Conservation (phyloP, 495 filamentous ascomycete genomes). For the Tuber indicum region DNA sequence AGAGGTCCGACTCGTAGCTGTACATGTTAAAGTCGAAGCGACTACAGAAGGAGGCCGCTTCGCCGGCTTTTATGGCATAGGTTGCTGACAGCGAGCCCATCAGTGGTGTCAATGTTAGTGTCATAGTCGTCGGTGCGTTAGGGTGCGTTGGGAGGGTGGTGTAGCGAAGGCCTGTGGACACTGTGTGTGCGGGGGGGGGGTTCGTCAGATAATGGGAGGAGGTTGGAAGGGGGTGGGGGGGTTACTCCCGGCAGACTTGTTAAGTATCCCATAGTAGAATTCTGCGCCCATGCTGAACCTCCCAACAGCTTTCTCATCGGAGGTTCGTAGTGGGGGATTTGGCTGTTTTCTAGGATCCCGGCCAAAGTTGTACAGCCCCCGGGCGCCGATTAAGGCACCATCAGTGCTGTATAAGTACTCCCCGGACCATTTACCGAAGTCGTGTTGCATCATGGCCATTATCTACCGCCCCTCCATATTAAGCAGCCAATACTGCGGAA, state of each 20-base stretch:
- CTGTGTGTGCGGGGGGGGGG: conserved; percentile 8
- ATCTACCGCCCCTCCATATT: conserved; percentile 41
- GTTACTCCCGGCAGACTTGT: conserved; percentile 76
- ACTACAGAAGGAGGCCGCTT: conserved; percentile 73
- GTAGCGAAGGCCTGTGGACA: conserved; percentile 75
- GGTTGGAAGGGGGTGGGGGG: too few relatives aligned
- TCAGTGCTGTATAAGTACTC: conserved; percentile 92
- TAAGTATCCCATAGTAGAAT: conserved; percentile 85
- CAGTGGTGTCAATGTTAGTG: conserved; percentile 80
- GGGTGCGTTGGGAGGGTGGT: conserved; percentile 82
- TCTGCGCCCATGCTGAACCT: conserved; percentile 81
- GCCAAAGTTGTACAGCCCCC: conserved; percentile 92
- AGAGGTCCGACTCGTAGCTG: conserved; percentile 91
- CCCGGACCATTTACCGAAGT: conserved; percentile 77
- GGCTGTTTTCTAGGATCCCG: conserved; percentile 57
- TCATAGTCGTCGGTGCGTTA: conserved; percentile 83
- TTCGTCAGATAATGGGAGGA: not conserved
- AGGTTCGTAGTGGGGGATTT: conserved; percentile 34
- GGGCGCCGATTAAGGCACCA: conserved; percentile 75
- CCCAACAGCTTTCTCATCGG: conserved; percentile 53
- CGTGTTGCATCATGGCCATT: conserved; percentile 76
- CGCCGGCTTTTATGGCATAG: conserved; percentile 80
- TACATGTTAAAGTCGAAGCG: conserved; percentile 96
- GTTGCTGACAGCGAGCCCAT: conserved; percentile 86
- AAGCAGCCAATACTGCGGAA: conserved; percentile 35